These are phyloP conservation scores for Berkeleyomyces basicola DNA, from an alignment of 2,329 filamentous ascomycete genomes.

Conservation along the genomic window DNA sequence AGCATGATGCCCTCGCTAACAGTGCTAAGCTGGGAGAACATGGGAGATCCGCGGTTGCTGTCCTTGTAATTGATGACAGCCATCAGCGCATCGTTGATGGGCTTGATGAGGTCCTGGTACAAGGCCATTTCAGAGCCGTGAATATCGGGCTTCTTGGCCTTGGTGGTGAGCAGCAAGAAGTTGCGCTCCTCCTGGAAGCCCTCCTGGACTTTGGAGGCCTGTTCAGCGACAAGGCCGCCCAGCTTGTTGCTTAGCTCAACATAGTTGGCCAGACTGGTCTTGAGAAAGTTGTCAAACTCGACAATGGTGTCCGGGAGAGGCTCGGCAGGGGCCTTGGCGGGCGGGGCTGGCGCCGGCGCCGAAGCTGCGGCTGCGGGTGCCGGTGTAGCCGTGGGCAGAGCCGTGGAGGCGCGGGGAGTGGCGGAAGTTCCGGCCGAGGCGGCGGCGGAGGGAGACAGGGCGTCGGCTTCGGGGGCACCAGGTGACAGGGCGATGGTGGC, in stretches of 20 bases:
- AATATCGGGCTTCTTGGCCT: constrained; percentile 79
- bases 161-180: constrained; percentile 75
- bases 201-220: constrained; percentile 42
- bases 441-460: neutral
- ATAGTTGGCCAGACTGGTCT: constrained; percentile 58
- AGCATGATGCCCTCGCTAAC: constrained; percentile 82
- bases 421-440: neutral
- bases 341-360: constrained; percentile 24
- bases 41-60: constrained; percentile 54
- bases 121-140: constrained; percentile 39
- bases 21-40: constrained; percentile 70
- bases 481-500: constrained; percentile 46
- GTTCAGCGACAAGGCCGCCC: constrained; percentile 62
- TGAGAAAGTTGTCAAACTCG: constrained; percentile 71
- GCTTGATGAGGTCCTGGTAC: constrained; percentile 66
- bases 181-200: constrained; percentile 74
- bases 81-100: constrained; percentile 68
- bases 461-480: constrained; percentile 27
- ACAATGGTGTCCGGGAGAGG: constrained; percentile 61
- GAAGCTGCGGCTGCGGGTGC: constrained; percentile 13
- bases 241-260: constrained; percentile 61
- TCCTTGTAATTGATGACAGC: constrained; percentile 70
- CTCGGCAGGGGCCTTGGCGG: constrained; percentile 29
- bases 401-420: neutral
- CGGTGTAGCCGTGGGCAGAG: constrained; percentile 13